phyloP scores from a whole-genome alignment of 192 early-diverging fungal genomes.

The Funneliformis geosporum region DNA sequence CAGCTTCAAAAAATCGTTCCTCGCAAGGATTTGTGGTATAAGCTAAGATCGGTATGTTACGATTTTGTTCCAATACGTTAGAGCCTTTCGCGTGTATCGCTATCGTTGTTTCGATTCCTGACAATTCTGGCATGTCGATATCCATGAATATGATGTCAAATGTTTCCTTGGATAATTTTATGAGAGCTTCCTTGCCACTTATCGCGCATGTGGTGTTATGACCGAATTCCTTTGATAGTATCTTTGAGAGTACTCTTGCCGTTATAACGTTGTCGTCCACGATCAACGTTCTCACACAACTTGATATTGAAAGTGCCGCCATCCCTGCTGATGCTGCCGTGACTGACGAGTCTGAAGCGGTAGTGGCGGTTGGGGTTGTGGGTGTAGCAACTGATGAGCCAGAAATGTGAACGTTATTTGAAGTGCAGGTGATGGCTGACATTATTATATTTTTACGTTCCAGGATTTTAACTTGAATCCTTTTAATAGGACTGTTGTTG shows the following conservation, averaged over 20 bases:
- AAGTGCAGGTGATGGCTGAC: conserved; percentile 12
- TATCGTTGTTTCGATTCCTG: conserved; percentile 61
- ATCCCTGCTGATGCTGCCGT: not conserved
- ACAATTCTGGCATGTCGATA: conserved; percentile 69
- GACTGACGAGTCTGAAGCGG: not conserved
- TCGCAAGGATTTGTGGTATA: conserved; percentile 62
- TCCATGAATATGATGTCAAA: conserved; percentile 69
- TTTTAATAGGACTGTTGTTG: not conserved
- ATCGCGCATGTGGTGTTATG: conserved; percentile 46
- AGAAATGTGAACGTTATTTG: not conserved
- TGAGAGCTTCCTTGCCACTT: conserved; percentile 54
- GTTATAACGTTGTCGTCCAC: conserved; percentile 74
- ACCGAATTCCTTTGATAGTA: conserved; percentile 56
- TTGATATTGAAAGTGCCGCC: not conserved
- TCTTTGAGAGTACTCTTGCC: conserved; percentile 57
- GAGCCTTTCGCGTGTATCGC: conserved; percentile 49
- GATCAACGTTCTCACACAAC: conserved; percentile 52
- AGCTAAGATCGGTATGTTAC: conserved; percentile 61
- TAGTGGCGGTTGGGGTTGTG: not conserved
- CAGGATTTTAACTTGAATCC: not conserved
- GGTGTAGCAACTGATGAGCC: not conserved
- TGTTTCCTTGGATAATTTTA: conserved; percentile 43
- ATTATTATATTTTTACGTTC: conserved; percentile 1
- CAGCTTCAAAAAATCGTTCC: conserved; percentile 36
- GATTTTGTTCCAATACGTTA: conserved; percentile 51